A percentile compares a stretch with the other conserved stretches of the same genome.
Evolutionary conservation across 2,329 filamentous ascomycete genomes (phyloP).

Genomic region (Cladosporium sp.): DNA sequence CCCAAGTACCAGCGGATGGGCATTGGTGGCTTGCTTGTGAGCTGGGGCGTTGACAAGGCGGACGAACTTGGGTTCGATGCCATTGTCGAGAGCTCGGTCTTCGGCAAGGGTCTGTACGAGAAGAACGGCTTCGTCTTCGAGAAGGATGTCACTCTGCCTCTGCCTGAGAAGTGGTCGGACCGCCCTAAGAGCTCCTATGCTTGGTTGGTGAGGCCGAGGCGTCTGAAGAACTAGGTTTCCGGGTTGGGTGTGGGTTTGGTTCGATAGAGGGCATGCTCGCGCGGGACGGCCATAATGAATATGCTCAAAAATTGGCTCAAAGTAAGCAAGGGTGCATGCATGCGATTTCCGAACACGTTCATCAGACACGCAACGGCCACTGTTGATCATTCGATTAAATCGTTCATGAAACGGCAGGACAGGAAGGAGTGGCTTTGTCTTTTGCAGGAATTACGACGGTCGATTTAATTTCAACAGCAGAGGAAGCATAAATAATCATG

Average conservation of each 20-base stretch:
- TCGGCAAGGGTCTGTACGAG: slow-evolving; percentile 26
- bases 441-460: too few species aligned
- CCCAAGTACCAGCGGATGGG: slow-evolving; percentile 24
- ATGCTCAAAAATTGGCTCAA: too few species aligned
- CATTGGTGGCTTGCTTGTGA: slow-evolving; percentile 23
- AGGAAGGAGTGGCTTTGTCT: too few species aligned
- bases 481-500: too few species aligned
- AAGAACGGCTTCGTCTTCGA: slow-evolving; percentile 28
- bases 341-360: too few species aligned
- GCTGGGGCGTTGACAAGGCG: slow-evolving; percentile 25
- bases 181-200: slow-evolving; percentile 19
- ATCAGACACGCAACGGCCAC: too few species aligned
- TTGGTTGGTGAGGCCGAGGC: slow-evolving; percentile 25
- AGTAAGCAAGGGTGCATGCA: too few species aligned
- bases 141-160: slow-evolving; percentile 19
- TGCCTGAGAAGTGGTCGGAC: slow-evolving; percentile 15
- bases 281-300: background rate
- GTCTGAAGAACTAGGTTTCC: background rate
- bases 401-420: too few species aligned
- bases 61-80: slow-evolving; percentile 24
- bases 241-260: background rate
- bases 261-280: slow-evolving; percentile 4
- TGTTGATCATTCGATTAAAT: too few species aligned
- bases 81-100: slow-evolving; percentile 27
- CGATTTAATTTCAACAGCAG: too few species aligned